Evolutionary conservation across 192 early-diverging fungal genomes (phyloP), one percentile per base, ranked within the genome.

Genomic region (Rhizophagus sp.): DNA sequence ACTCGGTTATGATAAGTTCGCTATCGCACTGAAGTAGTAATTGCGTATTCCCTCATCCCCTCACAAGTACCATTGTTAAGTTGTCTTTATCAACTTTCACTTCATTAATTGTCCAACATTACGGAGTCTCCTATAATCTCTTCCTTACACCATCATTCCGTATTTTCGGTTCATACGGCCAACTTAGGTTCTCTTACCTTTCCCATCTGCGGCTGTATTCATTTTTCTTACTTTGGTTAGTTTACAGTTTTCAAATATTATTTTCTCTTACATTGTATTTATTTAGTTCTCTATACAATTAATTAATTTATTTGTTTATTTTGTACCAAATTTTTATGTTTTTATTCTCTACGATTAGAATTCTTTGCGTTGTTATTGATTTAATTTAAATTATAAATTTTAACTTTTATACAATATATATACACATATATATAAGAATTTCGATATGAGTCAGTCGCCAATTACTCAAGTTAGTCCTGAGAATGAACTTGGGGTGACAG

Each of bases 391-490:
- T 22, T 22, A 52, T 57, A 57, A 57, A 57, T 57, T 17, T 13
- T 19, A 57, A 19, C 17, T 15, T 57, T 57, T 15, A 57, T 57
- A 52, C 13, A 19, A 57, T 15, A 57, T 57, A 52, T 19, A 57
- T 22, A 57, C 19, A 57, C 19, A 22, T 57, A 22, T 4, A 69
- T 19, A 69, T 47, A 47, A 47, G 19, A 22, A 70, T 44, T 47
- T 70, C 68, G 61, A 76, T 34, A 76, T 76, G 74, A 76, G 74
- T 63, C 74, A 76, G 34, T 36, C 74, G 22, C 74, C 74, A 39
- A 76, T 76, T 24, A 76, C 61, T 50, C 74, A 76, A 76, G 74
- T 76, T 49, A 76, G 74, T 63, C 74, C 74, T 33, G 74, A 76
- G 12, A 44, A 57, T 30, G 73, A 74, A 30, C 30, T 30, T 8